Base-by-base conservation (phyloP, 495 filamentous ascomycete genomes). In the Penicillium parvum region DNA sequence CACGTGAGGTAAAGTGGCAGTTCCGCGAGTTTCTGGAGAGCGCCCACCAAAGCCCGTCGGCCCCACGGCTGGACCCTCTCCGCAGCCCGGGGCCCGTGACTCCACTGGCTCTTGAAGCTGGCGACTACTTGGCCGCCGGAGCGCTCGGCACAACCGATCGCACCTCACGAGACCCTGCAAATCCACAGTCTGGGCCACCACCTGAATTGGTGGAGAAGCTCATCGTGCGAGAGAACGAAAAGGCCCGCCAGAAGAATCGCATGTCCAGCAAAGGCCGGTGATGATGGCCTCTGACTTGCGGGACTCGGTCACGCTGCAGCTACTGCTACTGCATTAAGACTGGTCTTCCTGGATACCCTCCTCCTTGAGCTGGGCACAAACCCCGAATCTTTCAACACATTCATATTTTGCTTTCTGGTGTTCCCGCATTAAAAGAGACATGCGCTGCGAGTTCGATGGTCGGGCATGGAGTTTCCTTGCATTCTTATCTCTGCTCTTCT, bases 81-180 rank as follows among this genome's bases (percentile, higher is more conserved):
- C 77, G 77, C n/a, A 87, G 83, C 32, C 85, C 86, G 1, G 85
- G 85, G 0, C 84, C 85, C 0, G 84, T 90, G 27, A 90, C 87
- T 2, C 86, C 87, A 0, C 72, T 92, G 58, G 76, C 77, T 3
- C 60, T 92, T 20, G 85, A 88, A 6, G 52, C 68, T 6, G 67
- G 70, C 26, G 71, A 75, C 27, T 84, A 82, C 26, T 51, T 84
- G 9, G 61, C 68, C 28, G 61, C 68, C 4, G 69, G 74, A 7
- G 50, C 58, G 21, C 38, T 52, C 19, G 55, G 43, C 32, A 48
- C 48, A 4, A 49, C 52, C 5, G 54, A 50, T 10, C 48, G 49
- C 5, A 47, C 35, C 21, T 38, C 58, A 8, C 58, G 57, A 16
- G 64, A 64, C 15, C 27, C 27, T 16, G 14, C 29, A 18, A 42